Evolutionary conservation across 192 early-diverging fungal genomes (phyloP).

Genomic region (Backusella mclennaniae): DNA sequence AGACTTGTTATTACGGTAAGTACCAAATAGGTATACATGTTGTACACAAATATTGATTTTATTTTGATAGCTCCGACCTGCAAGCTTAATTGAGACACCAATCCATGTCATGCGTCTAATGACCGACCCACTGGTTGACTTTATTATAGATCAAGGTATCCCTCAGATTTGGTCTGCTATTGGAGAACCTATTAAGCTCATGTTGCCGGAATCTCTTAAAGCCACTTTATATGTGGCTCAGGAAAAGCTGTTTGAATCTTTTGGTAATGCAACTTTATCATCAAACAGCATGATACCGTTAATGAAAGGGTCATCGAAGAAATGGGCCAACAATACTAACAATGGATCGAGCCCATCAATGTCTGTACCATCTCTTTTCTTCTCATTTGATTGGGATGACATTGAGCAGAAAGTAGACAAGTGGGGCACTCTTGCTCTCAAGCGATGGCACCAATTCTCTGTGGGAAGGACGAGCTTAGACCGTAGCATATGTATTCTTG

Average conservation of each 20-base stretch:
- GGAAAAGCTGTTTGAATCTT: not conserved
- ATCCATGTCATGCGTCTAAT: slow-evolving; percentile 51
- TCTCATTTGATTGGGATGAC: not conserved
- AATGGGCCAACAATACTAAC: not conserved
- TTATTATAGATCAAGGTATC: slow-evolving; percentile 54
- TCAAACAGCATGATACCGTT: not conserved
- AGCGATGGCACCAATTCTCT: slow-evolving; percentile 46
- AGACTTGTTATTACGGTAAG: slow-evolving; percentile 46
- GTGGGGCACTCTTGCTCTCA: not conserved
- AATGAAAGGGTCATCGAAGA: not conserved
- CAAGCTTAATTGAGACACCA: slow-evolving; percentile 49
- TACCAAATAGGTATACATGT: not conserved
- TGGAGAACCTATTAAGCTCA: not conserved
- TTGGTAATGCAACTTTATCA: not conserved
- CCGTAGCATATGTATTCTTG: slow-evolving; percentile 48
- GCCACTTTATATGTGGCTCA: not conserved
- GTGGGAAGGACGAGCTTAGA: slow-evolving; percentile 53
- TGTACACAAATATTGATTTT: not conserved
- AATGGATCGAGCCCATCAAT: not conserved
- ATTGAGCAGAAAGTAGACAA: slow-evolving; percentile 3
- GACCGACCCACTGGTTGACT: slow-evolving; percentile 74
- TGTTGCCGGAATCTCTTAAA: slow-evolving; percentile 13
- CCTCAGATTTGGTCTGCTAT: slow-evolving; percentile 34
- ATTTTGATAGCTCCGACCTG: slow-evolving; percentile 43
- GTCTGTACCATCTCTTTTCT: not conserved